Percentiles rank a stretch among this genome's conserved stretches.
These are phyloP conservation scores for Claviceps fusiformis DNA, from an alignment of 2,329 filamentous ascomycete genomes.

Conservation along the genomic window DNA sequence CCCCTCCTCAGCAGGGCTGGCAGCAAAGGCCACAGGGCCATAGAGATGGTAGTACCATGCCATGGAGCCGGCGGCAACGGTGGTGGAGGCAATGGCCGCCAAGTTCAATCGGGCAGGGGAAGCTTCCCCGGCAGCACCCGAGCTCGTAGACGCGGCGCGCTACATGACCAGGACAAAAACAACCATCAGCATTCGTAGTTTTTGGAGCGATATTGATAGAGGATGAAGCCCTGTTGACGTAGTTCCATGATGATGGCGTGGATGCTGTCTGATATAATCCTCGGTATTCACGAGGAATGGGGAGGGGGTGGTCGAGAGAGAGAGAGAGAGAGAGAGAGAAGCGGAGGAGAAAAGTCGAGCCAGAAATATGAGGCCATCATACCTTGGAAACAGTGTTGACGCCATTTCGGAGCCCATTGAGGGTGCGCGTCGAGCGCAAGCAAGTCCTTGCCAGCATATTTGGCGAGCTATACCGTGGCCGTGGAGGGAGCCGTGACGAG, in stretches of 20 bases:
- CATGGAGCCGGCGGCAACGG: slow-evolving; percentile 74
- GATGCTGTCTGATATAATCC: slow-evolving; percentile 15
- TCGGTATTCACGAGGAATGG: slow-evolving; percentile 10
- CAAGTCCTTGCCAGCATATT: slow-evolving; percentile 90
- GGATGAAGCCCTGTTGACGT: slow-evolving; percentile 16
- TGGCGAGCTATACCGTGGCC: slow-evolving; percentile 30
- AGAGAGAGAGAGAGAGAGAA: background rate
- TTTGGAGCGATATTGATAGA: slow-evolving; percentile 9
- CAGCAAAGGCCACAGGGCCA: slow-evolving; percentile 73
- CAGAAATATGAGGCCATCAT: slow-evolving; percentile 26
- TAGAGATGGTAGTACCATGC: slow-evolving; percentile 98
- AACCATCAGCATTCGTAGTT: slow-evolving; percentile 25
- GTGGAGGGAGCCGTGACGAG: slow-evolving; percentile 23
- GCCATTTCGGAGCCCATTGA: slow-evolving; percentile 65
- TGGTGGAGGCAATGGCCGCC: slow-evolving; percentile 74
- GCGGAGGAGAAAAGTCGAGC: background rate
- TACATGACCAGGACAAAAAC: slow-evolving; percentile 17
- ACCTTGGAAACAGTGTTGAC: slow-evolving; percentile 63
- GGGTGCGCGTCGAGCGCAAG: slow-evolving; percentile 76
- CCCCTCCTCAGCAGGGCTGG: slow-evolving; percentile 95
- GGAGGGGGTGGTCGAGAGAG: background rate
- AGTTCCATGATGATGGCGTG: slow-evolving; percentile 9
- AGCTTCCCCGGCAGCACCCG: slow-evolving; percentile 53
- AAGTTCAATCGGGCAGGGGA: slow-evolving; percentile 74
- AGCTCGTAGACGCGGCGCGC: slow-evolving; percentile 61